Evolutionary conservation across 2,329 filamentous ascomycete species (phyloP).

Genomic region (Ophiostoma sp.): DNA sequence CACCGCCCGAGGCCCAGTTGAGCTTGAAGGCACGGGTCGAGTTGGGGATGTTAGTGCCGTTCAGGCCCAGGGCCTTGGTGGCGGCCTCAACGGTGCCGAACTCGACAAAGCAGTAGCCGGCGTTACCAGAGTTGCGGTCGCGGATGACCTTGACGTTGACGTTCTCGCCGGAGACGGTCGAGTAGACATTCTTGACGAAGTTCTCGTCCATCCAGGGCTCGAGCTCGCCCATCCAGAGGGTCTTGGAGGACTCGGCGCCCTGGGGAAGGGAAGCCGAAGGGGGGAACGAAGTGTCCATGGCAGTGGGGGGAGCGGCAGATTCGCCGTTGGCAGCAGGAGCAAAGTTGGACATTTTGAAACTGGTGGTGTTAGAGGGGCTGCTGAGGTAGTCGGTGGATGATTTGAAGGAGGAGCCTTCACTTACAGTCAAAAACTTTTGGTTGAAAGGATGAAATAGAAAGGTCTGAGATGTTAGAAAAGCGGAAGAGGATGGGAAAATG

Average conservation of each 20-base stretch:
- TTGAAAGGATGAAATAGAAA: slow-evolving; percentile 6
- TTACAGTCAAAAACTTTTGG: slow-evolving; percentile 18
- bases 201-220: slow-evolving; percentile 99
- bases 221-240: slow-evolving; percentile 88
- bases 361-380: not conserved
- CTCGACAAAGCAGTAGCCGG: slow-evolving; percentile 98
- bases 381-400: not conserved
- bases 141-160: slow-evolving; percentile 99
- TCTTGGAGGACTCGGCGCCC: slow-evolving; percentile 48
- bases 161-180: slow-evolving; percentile 80
- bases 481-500: not conserved
- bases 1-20: slow-evolving; percentile 97
- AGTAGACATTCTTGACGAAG: slow-evolving; percentile 90
- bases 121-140: slow-evolving; percentile 97
- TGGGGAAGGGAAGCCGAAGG: slow-evolving; percentile 26
- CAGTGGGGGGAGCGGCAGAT: slow-evolving; percentile 27
- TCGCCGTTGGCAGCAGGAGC: slow-evolving; percentile 26
- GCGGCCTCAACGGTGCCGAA: slow-evolving; percentile 79
- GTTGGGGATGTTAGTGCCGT: slow-evolving; percentile 86
- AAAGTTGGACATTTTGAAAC: slow-evolving; percentile 27
- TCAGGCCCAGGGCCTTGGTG: slow-evolving; percentile 82
- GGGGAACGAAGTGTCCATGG: slow-evolving; percentile 29
- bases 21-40: slow-evolving; percentile 94
- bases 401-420: not conserved
- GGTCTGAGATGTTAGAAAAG: slow-evolving; percentile 1